These are phyloP conservation scores for Nannochloropsis oceanica DNA, from an alignment of 108 stramenopile genomes.

Conservation along the genomic window DNA sequence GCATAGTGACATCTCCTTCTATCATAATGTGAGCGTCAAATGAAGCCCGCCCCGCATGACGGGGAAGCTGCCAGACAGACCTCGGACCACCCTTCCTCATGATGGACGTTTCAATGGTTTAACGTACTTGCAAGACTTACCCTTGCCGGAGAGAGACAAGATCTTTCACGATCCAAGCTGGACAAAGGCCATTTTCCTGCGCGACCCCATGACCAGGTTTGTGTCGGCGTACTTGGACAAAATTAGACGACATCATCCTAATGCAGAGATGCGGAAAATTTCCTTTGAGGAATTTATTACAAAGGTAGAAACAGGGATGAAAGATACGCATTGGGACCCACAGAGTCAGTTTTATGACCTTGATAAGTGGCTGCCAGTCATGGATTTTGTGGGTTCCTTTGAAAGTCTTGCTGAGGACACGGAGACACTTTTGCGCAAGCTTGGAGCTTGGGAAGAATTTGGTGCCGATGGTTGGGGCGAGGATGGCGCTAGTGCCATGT, in stretches of 20 bases:
- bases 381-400: constrained; percentile 27
- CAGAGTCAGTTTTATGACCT: constrained; percentile 4
- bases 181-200: constrained; percentile 14
- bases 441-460: constrained; percentile 27
- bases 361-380: constrained; percentile 25
- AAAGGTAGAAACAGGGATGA: background rate
- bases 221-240: constrained; percentile 11
- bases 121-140: too few species aligned
- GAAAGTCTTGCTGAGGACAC: constrained; percentile 2
- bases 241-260: too few species aligned
- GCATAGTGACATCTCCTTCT: too few species aligned
- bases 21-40: too few species aligned
- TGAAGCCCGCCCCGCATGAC: too few species aligned
- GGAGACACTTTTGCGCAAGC: background rate
- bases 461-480: constrained; percentile 26
- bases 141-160: too few species aligned
- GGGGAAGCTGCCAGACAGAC: too few species aligned
- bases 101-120: too few species aligned
- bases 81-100: too few species aligned
- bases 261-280: too few species aligned
- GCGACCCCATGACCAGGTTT: constrained; percentile 7
- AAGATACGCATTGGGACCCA: too few species aligned
- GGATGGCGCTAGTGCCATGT: background rate
- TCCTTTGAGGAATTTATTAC: too few species aligned
- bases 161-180: constrained; percentile 7